Evolutionary conservation across 2,329 filamentous ascomycete genomes (phyloP), one percentile per base, ranked within the genome.

Genomic region (Alternaria triticina): DNA sequence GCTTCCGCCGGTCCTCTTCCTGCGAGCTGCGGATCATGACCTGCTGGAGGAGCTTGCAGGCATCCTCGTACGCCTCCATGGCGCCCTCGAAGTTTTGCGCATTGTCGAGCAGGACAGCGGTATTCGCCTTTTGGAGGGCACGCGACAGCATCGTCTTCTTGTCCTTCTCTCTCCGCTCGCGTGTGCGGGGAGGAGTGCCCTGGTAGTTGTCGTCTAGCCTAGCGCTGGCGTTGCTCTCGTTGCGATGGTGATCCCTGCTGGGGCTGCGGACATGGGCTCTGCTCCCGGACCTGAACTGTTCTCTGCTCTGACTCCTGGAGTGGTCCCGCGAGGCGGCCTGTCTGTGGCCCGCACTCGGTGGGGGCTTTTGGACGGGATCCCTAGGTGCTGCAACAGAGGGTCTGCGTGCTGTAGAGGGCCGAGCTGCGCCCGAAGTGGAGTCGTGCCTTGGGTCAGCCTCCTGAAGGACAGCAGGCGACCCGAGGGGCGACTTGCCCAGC

Each of bases 91-190:
- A 95, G 75, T 98, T 97, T 74, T 96, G 92, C 13, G 93, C 94
- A 86, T 97, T 98, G 81, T 99, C 96, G 44, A 99, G 87, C 70
- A 97, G 87, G 25, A 99, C 96, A 22, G 96, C 96, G 12, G 93
- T 95, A 76, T 99, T 97, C 54, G 96, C 96, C 82, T 97, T 97
- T 77, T 97, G 91, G 58, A 99, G 83, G 1, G 96, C 96, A 72
- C 92, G 92, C n/a, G 95, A 97, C 36, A 99, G 86, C 94, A 98
- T 98, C 11, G 90, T 92, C 83, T 97, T 98, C 78, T 98, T 85
- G 70, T 85, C 84, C 70, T 81, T 83, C 62, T 85, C 84, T 54
- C 80, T 76, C 63, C 78, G 77, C 66, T 84, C 83, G 52, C 80
- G 77, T 7, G 77, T 77, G 64, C 80, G 78, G 61, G 79, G 78